A percentile compares a stretch with the other conserved stretches of the same genome.
phyloP scores from a whole-genome alignment of 805 yeast genomes.

The Yarrowia sp. region DNA sequence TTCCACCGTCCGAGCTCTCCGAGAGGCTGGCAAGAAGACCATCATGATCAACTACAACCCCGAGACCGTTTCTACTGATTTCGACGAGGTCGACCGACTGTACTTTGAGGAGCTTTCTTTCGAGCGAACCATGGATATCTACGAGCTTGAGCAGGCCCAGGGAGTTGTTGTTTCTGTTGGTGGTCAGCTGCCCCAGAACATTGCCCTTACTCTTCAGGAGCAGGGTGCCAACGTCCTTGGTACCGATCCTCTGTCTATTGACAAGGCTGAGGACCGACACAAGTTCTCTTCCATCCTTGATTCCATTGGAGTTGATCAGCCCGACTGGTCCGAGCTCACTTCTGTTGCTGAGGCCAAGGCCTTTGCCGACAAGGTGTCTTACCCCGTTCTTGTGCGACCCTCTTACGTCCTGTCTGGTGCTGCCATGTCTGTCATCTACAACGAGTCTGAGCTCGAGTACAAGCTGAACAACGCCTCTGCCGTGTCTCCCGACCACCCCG shows the following conservation, averaged over 20 bases:
- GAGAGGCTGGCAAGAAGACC: constrained; percentile 83
- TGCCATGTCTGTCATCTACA: constrained; percentile 92
- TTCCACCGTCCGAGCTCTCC: constrained; percentile 88
- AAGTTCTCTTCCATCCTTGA: constrained; percentile 93
- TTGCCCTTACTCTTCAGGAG: constrained; percentile 78
- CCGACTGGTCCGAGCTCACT: constrained; percentile 94
- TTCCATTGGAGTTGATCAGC: constrained; percentile 91
- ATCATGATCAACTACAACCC: constrained; percentile 98
- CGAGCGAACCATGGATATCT: constrained; percentile 96
- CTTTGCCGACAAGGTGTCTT: constrained; percentile 83
- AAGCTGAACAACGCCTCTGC: constrained; percentile 85
- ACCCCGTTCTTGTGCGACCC: constrained; percentile 96
- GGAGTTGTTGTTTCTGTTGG: constrained; percentile 97
- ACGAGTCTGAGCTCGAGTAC: constrained; percentile 71
- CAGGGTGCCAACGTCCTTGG: constrained; percentile 82
- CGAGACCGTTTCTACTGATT: constrained; percentile 97
- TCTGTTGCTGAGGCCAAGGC: constrained; percentile 79
- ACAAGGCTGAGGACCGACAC: constrained; percentile 97
- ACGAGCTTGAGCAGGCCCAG: constrained; percentile 82
- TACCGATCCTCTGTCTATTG: constrained; percentile 91
- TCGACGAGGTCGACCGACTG: constrained; percentile 95
- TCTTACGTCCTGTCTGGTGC: constrained; percentile 97
- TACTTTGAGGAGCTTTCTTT: constrained; percentile 93
- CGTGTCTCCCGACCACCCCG: constrained; percentile 95
- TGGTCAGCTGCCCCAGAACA: constrained; percentile 97